Percentiles rank a stretch among this genome's conserved stretches.
These are phyloP conservation scores for Nicotiana otophora DNA, from an alignment of 257 asterid species.

Conservation along the genomic window DNA sequence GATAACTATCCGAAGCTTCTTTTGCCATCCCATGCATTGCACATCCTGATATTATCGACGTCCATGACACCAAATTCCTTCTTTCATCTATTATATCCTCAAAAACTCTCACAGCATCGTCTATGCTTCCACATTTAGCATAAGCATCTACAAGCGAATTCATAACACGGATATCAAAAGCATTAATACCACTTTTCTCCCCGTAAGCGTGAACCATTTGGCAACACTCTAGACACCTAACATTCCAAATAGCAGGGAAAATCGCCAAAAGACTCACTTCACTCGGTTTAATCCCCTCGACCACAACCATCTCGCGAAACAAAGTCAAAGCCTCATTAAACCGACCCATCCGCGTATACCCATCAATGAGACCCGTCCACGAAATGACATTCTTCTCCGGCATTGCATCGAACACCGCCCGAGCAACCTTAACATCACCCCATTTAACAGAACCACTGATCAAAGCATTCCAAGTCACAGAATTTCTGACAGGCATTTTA, in stretches of 20 bases:
- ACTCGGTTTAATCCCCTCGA: conserved; percentile 42
- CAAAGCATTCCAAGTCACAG: conserved; percentile 72
- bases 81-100: conserved; percentile 34
- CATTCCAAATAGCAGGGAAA: conserved; percentile 67
- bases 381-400: conserved; percentile 62
- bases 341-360: conserved; percentile 44
- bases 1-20: conserved; percentile 50
- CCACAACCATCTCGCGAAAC: conserved; percentile 47
- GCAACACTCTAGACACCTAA: conserved; percentile 44
- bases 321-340: conserved; percentile 42
- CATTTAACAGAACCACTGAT: conserved; percentile 54
- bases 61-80: conserved; percentile 65
- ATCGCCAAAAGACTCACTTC: conserved; percentile 62
- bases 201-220: conserved; percentile 51
- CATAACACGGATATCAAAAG: conserved; percentile 48
- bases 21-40: conserved; percentile 72
- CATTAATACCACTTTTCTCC: conserved; percentile 44
- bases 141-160: conserved; percentile 68
- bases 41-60: conserved; percentile 63
- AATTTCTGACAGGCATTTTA: conserved; percentile 52
- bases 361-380: conserved; percentile 74
- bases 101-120: conserved; percentile 37
- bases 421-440: conserved; percentile 46
- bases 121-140: conserved; percentile 56
- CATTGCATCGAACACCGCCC: conserved; percentile 46